Conservation (phyloP, 2,329 filamentous ascomycete genomes). For the Penicillium sclerotiorum region DNA sequence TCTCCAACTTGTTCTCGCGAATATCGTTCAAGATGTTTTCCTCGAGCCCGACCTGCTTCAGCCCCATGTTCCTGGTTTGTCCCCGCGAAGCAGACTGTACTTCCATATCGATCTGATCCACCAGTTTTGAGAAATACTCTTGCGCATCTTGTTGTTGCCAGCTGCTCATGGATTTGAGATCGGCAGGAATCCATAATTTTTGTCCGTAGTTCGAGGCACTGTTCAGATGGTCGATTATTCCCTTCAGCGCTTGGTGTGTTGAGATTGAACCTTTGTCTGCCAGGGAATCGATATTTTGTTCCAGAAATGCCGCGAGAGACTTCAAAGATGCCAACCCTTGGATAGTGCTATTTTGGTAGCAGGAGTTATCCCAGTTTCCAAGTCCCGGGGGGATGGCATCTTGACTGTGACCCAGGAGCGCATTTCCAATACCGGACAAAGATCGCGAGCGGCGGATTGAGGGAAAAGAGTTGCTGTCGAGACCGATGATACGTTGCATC, state of each 20-base stretch:
- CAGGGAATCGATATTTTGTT: conserved; percentile 42
- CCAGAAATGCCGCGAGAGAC: conserved; percentile 69
- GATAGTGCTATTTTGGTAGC: conserved; percentile 95
- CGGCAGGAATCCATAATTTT: conserved; percentile 77
- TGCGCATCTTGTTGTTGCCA: conserved; percentile 98
- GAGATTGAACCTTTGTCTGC: conserved; percentile 41
- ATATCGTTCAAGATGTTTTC: conserved; percentile 36
- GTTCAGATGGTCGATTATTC: conserved; percentile 71
- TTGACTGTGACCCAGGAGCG: conserved; percentile 37
- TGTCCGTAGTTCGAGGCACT: conserved; percentile 70
- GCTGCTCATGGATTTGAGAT: conserved; percentile 88
- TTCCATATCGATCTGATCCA: conserved; percentile 83
- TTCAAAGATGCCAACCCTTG: conserved; percentile 78
- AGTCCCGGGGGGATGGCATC: conserved; percentile 61
- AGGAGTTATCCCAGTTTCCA: conserved; percentile 92
- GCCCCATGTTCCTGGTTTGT: conserved; percentile 47
- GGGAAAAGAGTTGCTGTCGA: conserved; percentile 63
- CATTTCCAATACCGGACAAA: conserved; percentile 57
- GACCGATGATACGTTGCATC: conserved; percentile 64
- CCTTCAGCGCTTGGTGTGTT: conserved; percentile 60
- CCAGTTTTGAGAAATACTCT: conserved; percentile 89
- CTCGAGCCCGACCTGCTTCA: conserved; percentile 40
- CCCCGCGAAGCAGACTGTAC: conserved; percentile 56
- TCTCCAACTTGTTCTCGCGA: conserved; percentile 9
- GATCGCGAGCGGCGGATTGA: conserved; percentile 59